Base-by-base conservation (phyloP, 2,329 filamentous ascomycete species). In the Colletotrichum somersetense region DNA sequence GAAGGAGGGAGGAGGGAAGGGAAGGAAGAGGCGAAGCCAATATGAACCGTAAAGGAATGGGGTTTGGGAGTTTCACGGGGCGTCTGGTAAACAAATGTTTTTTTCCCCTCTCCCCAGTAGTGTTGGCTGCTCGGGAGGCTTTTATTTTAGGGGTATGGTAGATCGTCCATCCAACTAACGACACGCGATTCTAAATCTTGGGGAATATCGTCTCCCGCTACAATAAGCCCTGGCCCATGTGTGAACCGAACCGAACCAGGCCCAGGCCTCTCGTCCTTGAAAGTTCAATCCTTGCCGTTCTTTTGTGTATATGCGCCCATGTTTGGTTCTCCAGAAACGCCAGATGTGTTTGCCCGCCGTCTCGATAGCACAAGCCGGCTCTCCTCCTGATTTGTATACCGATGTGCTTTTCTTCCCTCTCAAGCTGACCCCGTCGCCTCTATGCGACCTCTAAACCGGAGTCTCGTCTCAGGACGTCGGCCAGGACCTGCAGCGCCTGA, bases 401-500 rank as follows among this genome's bases (percentile, higher is more conserved):
- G 55, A 48, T 30, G n/a, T n/a, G 5, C 40, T 6, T 64, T 56
- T 4, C 67, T 53, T 46, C 42, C 46, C 7, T 20, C 20, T 30
- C 38, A 14, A 6, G 14, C 55, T 35, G 46, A 18, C 20, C 5
- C 14, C 35, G 5, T 40, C 10, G 6, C 23, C 12, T 55, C 46
- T 75, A 85, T 62, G 75, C 78, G 75, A 90, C 77, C 64, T 83
- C 80, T 64, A 91, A 74, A 0, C 89, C 88, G 8, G 82, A 81
- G 72, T 88, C 85, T 50, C 81, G 81, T 73, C 83, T 83, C n/a
- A 91, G 79, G 16, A 89, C 81, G 71, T 89, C 85, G 2, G 85
- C 88, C 56, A 91, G 77, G 0, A 89, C 87, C 67, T 83, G 79
- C 56, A 91, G 78, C 6, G 87, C 87, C 50, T 83, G 83, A 2